Base-by-base conservation (phyloP, 129 eudicot genomes). In the Chrysanthemum seticuspe region DNA sequence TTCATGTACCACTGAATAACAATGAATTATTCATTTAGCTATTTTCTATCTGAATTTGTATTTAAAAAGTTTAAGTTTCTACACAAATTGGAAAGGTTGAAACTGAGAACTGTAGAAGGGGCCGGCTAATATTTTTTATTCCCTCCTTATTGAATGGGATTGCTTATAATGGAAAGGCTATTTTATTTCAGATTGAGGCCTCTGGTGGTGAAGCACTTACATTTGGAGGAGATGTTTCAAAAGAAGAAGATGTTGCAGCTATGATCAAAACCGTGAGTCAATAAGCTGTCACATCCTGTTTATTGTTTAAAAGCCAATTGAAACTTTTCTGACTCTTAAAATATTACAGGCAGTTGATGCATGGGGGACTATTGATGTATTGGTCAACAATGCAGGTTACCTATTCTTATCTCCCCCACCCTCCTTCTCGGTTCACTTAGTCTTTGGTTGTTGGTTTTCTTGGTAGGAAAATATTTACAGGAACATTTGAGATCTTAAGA, bases 141-240 rank as follows among this genome's bases (percentile, higher is more conserved):
- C 44, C 61, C 48, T 25, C 58, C n/a, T 57, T 49, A 67, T 15
- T 56, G 19, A n/a, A 3, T 45, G 56, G n/a, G 72, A 34, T 51
- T 51, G 14, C 31, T 56, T 49, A 76, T 59, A 44, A 47, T 74
- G 49, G 14, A 62, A 50, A 51, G 12, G 54, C 34, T 61, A 54
- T 13, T 69, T 61, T 15, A 56, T 85, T 72, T 76, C 83, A 95
- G 99, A 90, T 95, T 19, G 97, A 90, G 86, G 85, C 91, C 45
- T 45, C 53, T 45, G 97, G 99, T 58, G 97, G 99, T 31, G 83
- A 88, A 70, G 94, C 97, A 78, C 85, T 95, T 80, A 81, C 90
- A 69, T 95, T 95, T 74, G 97, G 97, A 19, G 99, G 96, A 77
- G 99, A 95, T 90, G 97, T 95, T 65, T 90, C 99, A 13, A 88